Base-by-base conservation (phyloP, 768 basidiomycete genomes). In the Jaapia argillacea region DNA sequence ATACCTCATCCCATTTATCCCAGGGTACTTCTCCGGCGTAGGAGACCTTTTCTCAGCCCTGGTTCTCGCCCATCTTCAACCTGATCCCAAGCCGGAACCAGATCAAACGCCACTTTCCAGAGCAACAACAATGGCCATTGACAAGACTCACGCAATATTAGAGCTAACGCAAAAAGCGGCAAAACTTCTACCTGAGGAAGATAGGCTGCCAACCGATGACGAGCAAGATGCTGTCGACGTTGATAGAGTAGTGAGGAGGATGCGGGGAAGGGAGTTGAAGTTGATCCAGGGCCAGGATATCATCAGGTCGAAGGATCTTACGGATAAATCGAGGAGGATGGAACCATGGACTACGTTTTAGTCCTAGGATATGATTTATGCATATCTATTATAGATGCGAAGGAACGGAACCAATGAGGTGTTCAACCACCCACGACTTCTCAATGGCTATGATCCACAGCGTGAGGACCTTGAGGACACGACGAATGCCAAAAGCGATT, bases 1-100 rank as follows among this genome's bases (percentile, higher is more conserved):
- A 0, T 79, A 79, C 54, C 73, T 70, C 36, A 78, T 99, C 6
- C 82, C 84, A 2, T 72, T 82, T 23, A 72, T 97, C 36, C 75
- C 82, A 4, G 93, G 92, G 7, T 96, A 97, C 66, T 98, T 92
- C 60, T 85, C 89, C 16, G 96, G 96, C 21, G 93, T 96, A 7
- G 96, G 96, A 14, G 96, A 99, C 60, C 79, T 97, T 44, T 97
- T 98, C 67, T 91, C 91, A 4, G 87, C 94, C 1, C 77, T 97
- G 44, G 77, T 93, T 22, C 70, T 94, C 3, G 92, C 79, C 0
- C 84, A 92, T 54, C 97, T 79, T 60, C 57, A 69, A 35, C 59
- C 67, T 1, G 13, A 44, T 20, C 12, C 4, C 28, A 20, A 46
- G 16, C 37, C 47, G 49, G 21, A 39, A 12, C 48, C 48, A 47